Conservation (phyloP, 306 rosid species). For the Ziziphus jujuba region DNA sequence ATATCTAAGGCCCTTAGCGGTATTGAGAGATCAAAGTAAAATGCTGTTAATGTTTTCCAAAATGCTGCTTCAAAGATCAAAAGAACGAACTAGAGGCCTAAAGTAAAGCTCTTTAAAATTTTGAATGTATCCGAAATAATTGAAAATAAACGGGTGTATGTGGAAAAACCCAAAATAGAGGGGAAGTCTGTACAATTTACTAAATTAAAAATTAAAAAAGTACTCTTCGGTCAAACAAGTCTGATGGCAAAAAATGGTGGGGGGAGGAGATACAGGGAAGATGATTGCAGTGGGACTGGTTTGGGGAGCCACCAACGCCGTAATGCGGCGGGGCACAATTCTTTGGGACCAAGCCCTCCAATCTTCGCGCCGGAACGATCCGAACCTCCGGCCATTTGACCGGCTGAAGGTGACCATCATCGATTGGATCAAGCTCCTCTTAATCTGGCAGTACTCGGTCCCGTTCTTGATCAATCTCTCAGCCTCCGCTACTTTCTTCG, state of each 20-base stretch:
- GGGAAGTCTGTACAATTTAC: too few relatives aligned
- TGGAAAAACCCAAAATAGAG: too few relatives aligned
- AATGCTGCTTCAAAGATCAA: too few relatives aligned
- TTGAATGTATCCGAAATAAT: too few relatives aligned
- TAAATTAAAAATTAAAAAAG: too few relatives aligned
- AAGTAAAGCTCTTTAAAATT: too few relatives aligned
- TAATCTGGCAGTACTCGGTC: slow-evolving; percentile 78
- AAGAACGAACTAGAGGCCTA: too few relatives aligned
- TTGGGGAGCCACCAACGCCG: slow-evolving; percentile 94
- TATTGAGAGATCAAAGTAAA: not conserved
- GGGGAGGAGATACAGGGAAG: slow-evolving; percentile 55
- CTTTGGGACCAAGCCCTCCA: slow-evolving; percentile 76
- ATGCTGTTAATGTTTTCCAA: too few relatives aligned
- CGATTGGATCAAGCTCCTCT: slow-evolving; percentile 77
- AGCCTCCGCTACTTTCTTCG: slow-evolving; percentile 89
- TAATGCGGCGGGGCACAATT: slow-evolving; percentile 87
- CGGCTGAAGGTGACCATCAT: slow-evolving; percentile 34
- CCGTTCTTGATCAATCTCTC: slow-evolving; percentile 77
- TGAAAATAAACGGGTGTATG: too few relatives aligned
- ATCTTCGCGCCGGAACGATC: slow-evolving; percentile 39
- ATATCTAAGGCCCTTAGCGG: too few relatives aligned
- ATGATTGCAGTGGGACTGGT: slow-evolving; percentile 82
- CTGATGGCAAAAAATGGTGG: not conserved
- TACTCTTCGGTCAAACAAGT: too few relatives aligned
- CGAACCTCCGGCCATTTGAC: slow-evolving; percentile 1